Evolutionary conservation across 139 green algal species (phyloP), one percentile per base, ranked within the genome.

Genomic region (Micractinium sp.): DNA sequence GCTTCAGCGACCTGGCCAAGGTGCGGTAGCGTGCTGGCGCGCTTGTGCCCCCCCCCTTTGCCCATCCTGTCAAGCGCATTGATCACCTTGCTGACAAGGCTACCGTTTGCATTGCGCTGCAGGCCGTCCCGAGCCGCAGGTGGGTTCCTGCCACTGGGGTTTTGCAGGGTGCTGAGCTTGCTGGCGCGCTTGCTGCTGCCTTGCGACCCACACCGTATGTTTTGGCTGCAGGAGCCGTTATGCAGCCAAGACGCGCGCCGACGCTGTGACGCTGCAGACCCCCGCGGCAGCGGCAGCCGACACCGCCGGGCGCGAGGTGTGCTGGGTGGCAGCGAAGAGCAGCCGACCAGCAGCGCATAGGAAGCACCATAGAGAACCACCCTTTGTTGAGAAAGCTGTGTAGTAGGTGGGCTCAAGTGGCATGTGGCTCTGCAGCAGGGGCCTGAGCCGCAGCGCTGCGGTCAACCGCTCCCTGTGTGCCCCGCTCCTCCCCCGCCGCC

Each of bases 181-280:
- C 18, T 12, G n/a, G 9, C n/a, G 2, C 9, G 56, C n/a, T 67
- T 22, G 23, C 23, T 38, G 56, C 16, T 71, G 76, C 76, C 35
- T 53, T 60, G 35, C 1, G n/a, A 56, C 5, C 14, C 14, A 22
- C 27, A 0, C 35, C 74, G 53, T 9, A 12, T 47, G 7, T 27
- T 31, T 3, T 53, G 33, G 16, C 15, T 80, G 79, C 31, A 85
- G n/a, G 69, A 25, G 53, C 14, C 83, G 76, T 18, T 71, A 80
- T 31, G 38, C 63, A 0, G 38, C 31, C 67, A 87, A 80, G 38
- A 13, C 56, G 15, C 85, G n/a, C 22, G 38, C 19, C 83, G 47
- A 56, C 9, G 90, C 89, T 7, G 87, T 74, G 23, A 66, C 79
- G n/a, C 16, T 89, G 71, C 76, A 89, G 61, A 92, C 29, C 14